Evolutionary conservation across 2,329 filamentous ascomycete species (phyloP).

Genomic region (Verticillium alfalfae): DNA sequence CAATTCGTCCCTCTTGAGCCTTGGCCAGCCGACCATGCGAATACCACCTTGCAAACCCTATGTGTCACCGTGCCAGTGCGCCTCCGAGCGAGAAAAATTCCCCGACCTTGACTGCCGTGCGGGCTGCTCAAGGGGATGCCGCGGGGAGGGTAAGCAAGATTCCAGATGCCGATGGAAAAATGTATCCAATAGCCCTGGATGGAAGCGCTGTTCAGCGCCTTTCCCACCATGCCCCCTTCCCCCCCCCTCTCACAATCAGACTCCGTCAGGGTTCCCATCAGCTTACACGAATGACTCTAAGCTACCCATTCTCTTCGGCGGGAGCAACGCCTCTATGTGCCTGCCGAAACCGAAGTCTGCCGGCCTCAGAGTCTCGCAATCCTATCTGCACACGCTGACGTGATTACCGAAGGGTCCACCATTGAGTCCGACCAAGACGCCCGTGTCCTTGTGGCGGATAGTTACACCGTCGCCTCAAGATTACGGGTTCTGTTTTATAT

Average conservation of each 20-base stretch:
- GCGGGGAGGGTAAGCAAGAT: background rate
- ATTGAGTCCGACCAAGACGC: background rate
- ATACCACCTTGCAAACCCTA: no score
- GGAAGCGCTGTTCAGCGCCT: background rate
- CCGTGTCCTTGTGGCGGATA: background rate
- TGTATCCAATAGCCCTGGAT: background rate
- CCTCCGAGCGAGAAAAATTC: no score
- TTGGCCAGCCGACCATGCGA: background rate
- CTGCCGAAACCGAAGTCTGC: background rate
- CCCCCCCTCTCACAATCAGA: background rate
- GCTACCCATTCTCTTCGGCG: background rate
- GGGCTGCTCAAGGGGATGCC: background rate
- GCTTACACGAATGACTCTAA: background rate
- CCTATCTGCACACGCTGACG: background rate
- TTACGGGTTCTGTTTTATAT: no score
- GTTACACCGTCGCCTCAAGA: background rate
- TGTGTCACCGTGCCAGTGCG: background rate
- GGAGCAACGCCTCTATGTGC: background rate
- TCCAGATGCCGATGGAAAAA: background rate
- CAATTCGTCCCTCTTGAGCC: background rate
- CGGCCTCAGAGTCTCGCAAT: background rate
- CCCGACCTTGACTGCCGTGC: background rate
- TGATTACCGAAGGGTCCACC: background rate
- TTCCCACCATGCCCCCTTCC: background rate
- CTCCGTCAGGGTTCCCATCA: background rate